Evolutionary conservation across 495 filamentous ascomycete species (phyloP).

Genomic region (Hypoxylon lienhwacheense): DNA sequence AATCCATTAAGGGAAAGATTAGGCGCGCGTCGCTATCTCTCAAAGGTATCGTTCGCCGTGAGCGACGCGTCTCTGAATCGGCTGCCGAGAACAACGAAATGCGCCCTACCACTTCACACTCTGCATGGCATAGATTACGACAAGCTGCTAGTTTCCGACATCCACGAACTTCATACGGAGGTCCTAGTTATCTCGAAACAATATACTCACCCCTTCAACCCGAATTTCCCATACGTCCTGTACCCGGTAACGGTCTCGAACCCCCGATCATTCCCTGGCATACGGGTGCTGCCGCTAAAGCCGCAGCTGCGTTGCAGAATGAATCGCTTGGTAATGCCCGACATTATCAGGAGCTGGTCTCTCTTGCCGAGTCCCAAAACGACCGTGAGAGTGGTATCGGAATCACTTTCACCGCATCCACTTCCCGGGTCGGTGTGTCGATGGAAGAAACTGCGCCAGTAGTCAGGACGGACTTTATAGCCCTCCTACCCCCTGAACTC

Average conservation of each 20-base stretch:
- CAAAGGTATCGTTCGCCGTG: slow-evolving; percentile 49
- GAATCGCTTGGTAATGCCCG: slow-evolving; percentile 46
- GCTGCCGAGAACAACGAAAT: slow-evolving; percentile 37
- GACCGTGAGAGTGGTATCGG: slow-evolving; percentile 82
- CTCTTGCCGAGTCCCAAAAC: slow-evolving; percentile 43
- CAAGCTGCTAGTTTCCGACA: slow-evolving; percentile 55
- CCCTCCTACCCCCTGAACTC: slow-evolving; percentile 69
- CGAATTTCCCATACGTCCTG: slow-evolving; percentile 44
- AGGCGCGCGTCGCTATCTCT: slow-evolving; percentile 56
- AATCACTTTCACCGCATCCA: slow-evolving; percentile 62
- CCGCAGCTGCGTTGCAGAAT: slow-evolving; percentile 69
- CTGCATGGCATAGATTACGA: slow-evolving; percentile 51
- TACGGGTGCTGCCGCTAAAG: slow-evolving; percentile 68
- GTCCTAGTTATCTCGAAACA: slow-evolving; percentile 37
- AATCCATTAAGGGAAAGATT: slow-evolving; percentile 47
- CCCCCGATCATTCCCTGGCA: slow-evolving; percentile 58
- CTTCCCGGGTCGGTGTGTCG: slow-evolving; percentile 46
- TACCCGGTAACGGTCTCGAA: slow-evolving; percentile 52
- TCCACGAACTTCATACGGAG: slow-evolving; percentile 43
- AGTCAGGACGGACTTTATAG: slow-evolving; percentile 63
- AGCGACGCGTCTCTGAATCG: slow-evolving; percentile 49
- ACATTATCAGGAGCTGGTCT: slow-evolving; percentile 33
- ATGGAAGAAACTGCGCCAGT: slow-evolving; percentile 27
- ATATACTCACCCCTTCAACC: slow-evolving; percentile 39
- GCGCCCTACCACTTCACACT: slow-evolving; percentile 52